Conservation (phyloP, 768 basidiomycete species). For the Pisolithus orientalis region DNA sequence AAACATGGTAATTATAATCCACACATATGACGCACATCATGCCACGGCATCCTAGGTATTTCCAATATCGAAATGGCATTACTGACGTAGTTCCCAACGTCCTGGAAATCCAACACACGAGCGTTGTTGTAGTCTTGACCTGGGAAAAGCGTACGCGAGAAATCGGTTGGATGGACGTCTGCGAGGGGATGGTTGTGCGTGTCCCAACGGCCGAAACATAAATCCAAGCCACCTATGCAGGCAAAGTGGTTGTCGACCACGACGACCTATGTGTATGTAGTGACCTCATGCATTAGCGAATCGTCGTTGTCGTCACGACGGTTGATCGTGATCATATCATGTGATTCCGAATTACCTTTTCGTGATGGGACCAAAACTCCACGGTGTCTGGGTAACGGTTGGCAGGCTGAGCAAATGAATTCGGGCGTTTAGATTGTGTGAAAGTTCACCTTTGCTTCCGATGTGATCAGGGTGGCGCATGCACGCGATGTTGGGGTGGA, state of each 20-base stretch:
- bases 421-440: neutral
- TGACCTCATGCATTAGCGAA: too few relatives aligned
- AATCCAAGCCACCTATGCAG: conserved; percentile 89
- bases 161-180: conserved; percentile 88
- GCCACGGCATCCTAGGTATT: conserved; percentile 87
- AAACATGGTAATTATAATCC: neutral
- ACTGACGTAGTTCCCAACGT: conserved; percentile 71
- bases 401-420: too few relatives aligned
- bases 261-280: conserved; percentile 41
- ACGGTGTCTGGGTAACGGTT: conserved; percentile 48
- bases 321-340: too few relatives aligned
- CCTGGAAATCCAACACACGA: conserved; percentile 76
- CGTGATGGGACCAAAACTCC: conserved; percentile 90
- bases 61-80: conserved; percentile 65
- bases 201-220: conserved; percentile 98
- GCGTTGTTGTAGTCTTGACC: conserved; percentile 95
- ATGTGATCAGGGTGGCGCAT: conserved; percentile 92
- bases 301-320: too few relatives aligned
- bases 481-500: conserved; percentile 84
- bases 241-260: conserved; percentile 83
- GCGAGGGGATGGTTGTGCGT: conserved; percentile 85
- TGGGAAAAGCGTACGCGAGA: conserved; percentile 77
- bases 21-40: conserved; percentile 57
- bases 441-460: conserved; percentile 55
- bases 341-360: conserved; percentile 45